Conservation (phyloP, 345 rosid species). For the Alliaria petiolata region DNA sequence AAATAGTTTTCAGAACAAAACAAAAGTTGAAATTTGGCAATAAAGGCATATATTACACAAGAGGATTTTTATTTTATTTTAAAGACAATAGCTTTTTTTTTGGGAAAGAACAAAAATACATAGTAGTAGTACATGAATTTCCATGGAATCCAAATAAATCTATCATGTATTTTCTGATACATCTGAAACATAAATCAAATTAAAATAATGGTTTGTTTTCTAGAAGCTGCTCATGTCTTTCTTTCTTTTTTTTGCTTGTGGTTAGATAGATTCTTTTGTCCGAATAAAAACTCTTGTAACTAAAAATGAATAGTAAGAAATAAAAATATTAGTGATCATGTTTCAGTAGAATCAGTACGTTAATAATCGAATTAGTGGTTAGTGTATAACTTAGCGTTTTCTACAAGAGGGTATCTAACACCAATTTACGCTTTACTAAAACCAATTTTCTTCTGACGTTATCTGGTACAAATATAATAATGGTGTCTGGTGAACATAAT, state of each 20-base stretch:
- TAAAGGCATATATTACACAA: neutral
- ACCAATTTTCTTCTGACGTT: neutral
- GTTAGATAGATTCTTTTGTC: conserved; percentile 3
- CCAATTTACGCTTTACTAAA: neutral
- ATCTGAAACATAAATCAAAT: neutral
- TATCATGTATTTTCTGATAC: neutral
- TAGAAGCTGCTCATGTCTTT: conserved; percentile 3
- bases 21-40: neutral
- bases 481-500: neutral
- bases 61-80: neutral
- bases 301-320: neutral
- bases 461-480: neutral
- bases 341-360: neutral
- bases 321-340: neutral
- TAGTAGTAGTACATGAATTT: neutral
- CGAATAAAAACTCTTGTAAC: conserved; percentile 12
- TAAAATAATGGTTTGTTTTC: neutral
- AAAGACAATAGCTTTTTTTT: too few relatives aligned
- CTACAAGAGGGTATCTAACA: conserved; percentile 13
- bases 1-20: neutral
- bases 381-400: neutral
- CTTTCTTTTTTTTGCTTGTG: neutral
- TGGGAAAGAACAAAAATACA: neutral
- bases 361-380: neutral
- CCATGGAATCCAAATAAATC: neutral